Evolutionary conservation across 352 stramenopile species (phyloP).

Genomic region (Thalassiosira exigua): DNA sequence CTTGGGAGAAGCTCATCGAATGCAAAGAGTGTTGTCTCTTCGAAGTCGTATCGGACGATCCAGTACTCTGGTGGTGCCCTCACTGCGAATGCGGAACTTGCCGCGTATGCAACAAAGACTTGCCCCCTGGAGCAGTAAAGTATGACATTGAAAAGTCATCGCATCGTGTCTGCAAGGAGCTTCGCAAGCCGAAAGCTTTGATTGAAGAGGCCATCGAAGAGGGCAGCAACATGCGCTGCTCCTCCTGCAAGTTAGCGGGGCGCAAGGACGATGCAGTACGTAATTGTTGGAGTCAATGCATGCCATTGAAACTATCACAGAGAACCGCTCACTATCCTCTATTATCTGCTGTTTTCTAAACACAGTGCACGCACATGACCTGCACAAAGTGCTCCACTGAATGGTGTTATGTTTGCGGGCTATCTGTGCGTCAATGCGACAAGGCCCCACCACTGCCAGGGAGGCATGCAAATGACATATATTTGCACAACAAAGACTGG

Average conservation of each 20-base stretch:
- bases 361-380: slow-evolving; percentile 22
- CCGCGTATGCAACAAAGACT: slow-evolving; percentile 27
- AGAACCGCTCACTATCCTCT: too few species aligned
- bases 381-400: slow-evolving; percentile 23
- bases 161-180: slow-evolving; percentile 1
- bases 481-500: slow-evolving; percentile 19
- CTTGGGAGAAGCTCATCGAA: slow-evolving; percentile 15
- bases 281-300: too few species aligned
- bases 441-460: not conserved
- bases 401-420: slow-evolving; percentile 24
- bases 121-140: slow-evolving; percentile 8
- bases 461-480: slow-evolving; percentile 10
- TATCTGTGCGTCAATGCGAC: slow-evolving; percentile 5
- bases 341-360: too few species aligned
- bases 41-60: slow-evolving; percentile 21
- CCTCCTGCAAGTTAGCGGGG: slow-evolving; percentile 8
- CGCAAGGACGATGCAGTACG: slow-evolving; percentile 16
- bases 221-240: slow-evolving; percentile 18
- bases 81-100: slow-evolving; percentile 9
- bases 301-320: too few species aligned
- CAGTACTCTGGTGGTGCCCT: slow-evolving; percentile 20
- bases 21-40: slow-evolving; percentile 20
- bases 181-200: slow-evolving; percentile 18
- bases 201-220: slow-evolving; percentile 21
- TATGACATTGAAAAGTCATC: slow-evolving; percentile 15